Conservation (phyloP, 805 yeast species). For the Nakazawaea pomicola region DNA sequence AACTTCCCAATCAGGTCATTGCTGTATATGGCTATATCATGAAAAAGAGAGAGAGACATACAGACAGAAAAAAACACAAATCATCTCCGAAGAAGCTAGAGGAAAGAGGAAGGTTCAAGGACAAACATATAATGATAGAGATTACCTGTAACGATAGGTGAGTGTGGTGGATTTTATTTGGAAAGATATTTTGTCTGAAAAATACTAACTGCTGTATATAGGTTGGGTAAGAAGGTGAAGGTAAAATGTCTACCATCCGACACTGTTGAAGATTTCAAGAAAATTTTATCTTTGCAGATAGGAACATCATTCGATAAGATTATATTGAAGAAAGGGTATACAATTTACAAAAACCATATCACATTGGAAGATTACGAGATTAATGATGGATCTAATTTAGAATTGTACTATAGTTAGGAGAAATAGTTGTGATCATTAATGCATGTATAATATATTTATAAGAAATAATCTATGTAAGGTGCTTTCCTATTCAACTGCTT, state of each 20-base stretch:
- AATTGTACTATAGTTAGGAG: constrained; percentile 61
- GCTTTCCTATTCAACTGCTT: constrained; percentile 22
- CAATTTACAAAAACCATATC: constrained; percentile 82
- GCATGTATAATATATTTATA: constrained; percentile 12
- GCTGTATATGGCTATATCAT: neutral
- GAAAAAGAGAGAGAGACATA: neutral
- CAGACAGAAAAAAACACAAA: neutral
- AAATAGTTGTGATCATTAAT: neutral
- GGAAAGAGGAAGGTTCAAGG: no score
- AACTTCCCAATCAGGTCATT: neutral
- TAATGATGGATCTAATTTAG: constrained; percentile 83
- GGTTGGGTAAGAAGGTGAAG: constrained; percentile 80
- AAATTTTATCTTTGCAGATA: constrained; percentile 73
- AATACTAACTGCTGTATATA: constrained; percentile 24
- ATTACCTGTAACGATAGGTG: constrained; percentile 65
- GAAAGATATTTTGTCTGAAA: no score
- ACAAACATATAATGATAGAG: constrained; percentile 62
- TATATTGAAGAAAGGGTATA: constrained; percentile 80
- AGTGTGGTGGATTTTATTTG: constrained; percentile 17
- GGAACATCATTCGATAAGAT: constrained; percentile 67
- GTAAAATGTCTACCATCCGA: constrained; percentile 88
- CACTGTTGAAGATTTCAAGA: constrained; percentile 85
- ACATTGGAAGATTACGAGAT: constrained; percentile 92
- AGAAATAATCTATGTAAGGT: constrained; percentile 36
- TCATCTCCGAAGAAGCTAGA: neutral